Base-by-base conservation (phyloP, 169 alveolate genomes). In the Plasmodium reichenowi region DNA sequence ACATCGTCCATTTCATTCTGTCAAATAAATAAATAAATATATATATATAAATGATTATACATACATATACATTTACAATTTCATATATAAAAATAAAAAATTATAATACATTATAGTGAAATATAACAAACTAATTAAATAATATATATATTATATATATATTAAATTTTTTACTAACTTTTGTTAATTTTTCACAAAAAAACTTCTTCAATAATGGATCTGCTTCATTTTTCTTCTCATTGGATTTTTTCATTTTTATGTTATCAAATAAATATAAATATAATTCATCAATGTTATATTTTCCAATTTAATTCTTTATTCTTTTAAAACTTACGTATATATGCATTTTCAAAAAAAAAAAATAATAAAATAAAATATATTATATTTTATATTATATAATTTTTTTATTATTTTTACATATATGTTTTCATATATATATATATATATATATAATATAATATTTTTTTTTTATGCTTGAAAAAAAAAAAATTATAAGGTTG, bases 1-100 rank as follows among this genome's bases (percentile, higher is more conserved):
- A 50, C 90, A 62, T 80, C 90, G 56, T 80, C 90, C 80, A 80
- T 66, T 68, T 80, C 90, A 47, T 68, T 80, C 90, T 80, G 74
- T 13, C 43, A 73, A 22, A 68, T 58, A 67, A 54, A 80, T 67
- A 15, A 15, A 32, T 32, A 32, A 4, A 32, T 32, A 32, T 32
- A 64, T 48, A 76, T 67, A 67, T 54, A 72, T 26, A 58, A n/a
- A 52, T 52, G 72, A 59, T 47, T 32, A 58, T 64, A 26, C 50
- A 13, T 24, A 50, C 17, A 63, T 24, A 6, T 38, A 26, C 32
- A n/a, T 78, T 13, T 66, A 26, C 43, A 17, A 63, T 20, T 48
- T 22, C 13, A 66, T 80, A 59, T 52, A 72, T 80, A 47, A 56
- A 50, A 43, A 80, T 60, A 67, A 72, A 15, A 45, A 47, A 47